phyloP scores from a whole-genome alignment of 1,284 basidiomycete species.

The Rhodotorula sp. region DNA sequence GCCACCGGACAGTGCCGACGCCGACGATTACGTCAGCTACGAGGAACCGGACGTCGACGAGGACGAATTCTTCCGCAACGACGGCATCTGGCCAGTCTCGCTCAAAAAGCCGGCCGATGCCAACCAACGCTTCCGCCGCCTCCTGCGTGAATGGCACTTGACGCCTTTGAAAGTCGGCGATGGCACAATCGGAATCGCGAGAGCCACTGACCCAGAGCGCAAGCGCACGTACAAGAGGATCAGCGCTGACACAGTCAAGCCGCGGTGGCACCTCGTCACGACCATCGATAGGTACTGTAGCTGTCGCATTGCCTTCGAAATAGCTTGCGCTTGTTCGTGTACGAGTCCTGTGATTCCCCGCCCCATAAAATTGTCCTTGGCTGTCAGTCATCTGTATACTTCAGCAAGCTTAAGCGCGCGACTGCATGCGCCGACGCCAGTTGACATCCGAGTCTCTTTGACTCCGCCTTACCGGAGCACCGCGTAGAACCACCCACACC shows the following conservation, averaged over 20 bases:
- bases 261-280: slow-evolving; percentile 1
- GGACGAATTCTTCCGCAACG: background rate
- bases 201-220: background rate
- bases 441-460: no score
- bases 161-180: background rate
- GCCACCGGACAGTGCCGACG: no score
- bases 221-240: background rate
- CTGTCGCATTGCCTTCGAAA: no score
- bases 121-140: background rate
- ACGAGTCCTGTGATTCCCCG: no score
- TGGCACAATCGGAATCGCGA: background rate
- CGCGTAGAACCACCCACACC: no score
- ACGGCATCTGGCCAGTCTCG: background rate
- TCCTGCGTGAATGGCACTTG: background rate
- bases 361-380: no score
- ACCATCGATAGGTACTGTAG: background rate
- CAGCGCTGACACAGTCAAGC: background rate
- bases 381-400: no score
- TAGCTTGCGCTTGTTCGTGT: background rate
- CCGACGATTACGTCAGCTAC: no score
- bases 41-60: no score
- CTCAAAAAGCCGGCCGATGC: background rate
- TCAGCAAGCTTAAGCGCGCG: no score
- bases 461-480: no score
- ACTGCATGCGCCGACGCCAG: no score